Base-by-base conservation (phyloP, 495 filamentous ascomycete genomes). In the Articulospora tetracladia region DNA sequence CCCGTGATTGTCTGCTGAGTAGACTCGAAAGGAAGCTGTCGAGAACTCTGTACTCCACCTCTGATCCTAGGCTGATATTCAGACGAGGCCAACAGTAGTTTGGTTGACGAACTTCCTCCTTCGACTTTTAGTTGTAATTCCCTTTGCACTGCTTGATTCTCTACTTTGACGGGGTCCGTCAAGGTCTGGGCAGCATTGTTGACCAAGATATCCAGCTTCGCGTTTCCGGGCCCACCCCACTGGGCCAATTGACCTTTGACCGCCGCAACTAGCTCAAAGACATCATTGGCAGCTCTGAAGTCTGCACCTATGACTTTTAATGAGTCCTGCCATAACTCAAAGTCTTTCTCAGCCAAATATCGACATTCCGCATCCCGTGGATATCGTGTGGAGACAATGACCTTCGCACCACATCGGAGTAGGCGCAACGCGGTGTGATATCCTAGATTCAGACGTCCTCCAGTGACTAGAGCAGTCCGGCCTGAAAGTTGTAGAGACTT, bases 101-200 rank as follows among this genome's bases (percentile, higher is more conserved):
- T 32, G 12, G 51, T 54, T 19, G 54, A 20, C 48, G 36, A 46
- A 52, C 22, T 46, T 7, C 0, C n/a, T 34, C 24, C 32, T 11
- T 53, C 15, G 8, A 19, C 22, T 15, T 4, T 28, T 17, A 67
- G 39, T 34, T 25, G 30, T 11, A 60, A 20, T 57, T 74, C 76
- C 36, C 65, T 62, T 44, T 59, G 53, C 25, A 79, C 68, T 3
- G 74, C 75, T 17, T 34, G 55, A 8, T 61, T 27, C 58, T 81
- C 77, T 51, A 70, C 70, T 57, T 69, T 62, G 15, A 78, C 46
- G 13, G 74, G 68, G 59, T 81, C 78, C 1, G 75, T 79, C 26
- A 76, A 60, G 0, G 76, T 81, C 62, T 81, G 78, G 1, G 78
- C 77, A 11, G 78, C 77, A 61, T 79, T 81, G 54, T 79, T 81